Evolutionary conservation across 345 rosid species (phyloP), one percentile per base, ranked within the genome.

Genomic region (Ceriops decandra): DNA sequence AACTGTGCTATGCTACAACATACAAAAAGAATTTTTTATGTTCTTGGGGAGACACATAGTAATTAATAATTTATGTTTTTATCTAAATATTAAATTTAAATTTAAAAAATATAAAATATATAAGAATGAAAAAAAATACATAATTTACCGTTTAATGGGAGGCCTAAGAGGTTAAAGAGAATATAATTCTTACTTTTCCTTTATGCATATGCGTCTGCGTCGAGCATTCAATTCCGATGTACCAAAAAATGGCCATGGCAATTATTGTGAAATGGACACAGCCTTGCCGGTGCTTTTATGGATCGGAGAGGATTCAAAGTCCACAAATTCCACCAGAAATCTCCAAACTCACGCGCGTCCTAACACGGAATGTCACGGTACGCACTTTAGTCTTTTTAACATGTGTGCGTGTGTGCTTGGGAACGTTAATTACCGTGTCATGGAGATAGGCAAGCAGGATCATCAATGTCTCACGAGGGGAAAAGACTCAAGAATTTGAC

Each of bases 251-350:
- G 31, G 59, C 6, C 59, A 10, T 56, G 16, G 11, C 31, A 56
- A 27, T 24, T 24, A 56, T 56, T 56, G 59, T 3, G 16, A 21
- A 56, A 24, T 56, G 59, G 28, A 56, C 11, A 56, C 59, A 3
- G 7, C 16, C 59, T 56, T 9, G 26, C 21, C 16, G 59, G 28
- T n/a, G 6, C 26, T 24, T 56, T 24, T 0, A 24, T 1, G 6
- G 49, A 13, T 42, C 47, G 47, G 35, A 27, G 36, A 31, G 26
- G n/a, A 24, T 6, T 27, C 6, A 30, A 52, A 28, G 68, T 73
- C 72, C 36, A 67, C 69, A 24, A 73, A 33, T 66, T 73, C 67
- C 49, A 62, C 68, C 30, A 30, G 49, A 67, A 73, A 22, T 67
- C 26, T 67, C 68, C 68, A 62, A 67, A 67, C 72, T 56, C 57